A percentile compares a stretch with the other conserved stretches of the same genome.
Conservation (phyloP, 768 basidiomycete species). For the Serendipita indica region DNA sequence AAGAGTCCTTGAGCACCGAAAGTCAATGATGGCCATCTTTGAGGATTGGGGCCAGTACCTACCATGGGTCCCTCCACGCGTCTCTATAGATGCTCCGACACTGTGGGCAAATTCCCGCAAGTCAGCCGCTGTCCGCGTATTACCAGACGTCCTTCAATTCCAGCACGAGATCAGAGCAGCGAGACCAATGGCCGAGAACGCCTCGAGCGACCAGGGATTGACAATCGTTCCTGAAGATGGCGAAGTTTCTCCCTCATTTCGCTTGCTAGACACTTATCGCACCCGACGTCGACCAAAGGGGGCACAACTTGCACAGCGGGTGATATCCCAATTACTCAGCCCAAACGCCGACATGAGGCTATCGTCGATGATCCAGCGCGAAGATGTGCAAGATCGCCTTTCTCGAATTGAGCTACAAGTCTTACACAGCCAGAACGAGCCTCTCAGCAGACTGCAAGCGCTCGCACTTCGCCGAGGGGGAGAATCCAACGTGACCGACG, state of each 20-base stretch:
- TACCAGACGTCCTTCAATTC: slow-evolving; percentile 5
- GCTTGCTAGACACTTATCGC: too few relatives aligned
- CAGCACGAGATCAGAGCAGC: background rate
- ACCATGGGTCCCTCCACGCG: background rate
- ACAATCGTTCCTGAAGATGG: background rate
- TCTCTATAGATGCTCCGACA: background rate
- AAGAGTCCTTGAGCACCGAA: background rate
- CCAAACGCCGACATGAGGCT: too few relatives aligned
- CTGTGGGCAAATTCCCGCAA: background rate
- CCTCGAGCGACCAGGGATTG: background rate
- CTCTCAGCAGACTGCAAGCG: slow-evolving; percentile 1
- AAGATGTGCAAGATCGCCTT: slow-evolving; percentile 39
- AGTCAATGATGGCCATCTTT: background rate
- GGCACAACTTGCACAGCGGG: background rate
- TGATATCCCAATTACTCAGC: background rate
- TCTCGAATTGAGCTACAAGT: slow-evolving; percentile 47
- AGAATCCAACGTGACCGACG: background rate
- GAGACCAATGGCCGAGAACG: background rate
- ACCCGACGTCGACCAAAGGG: background rate
- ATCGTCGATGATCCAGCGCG: background rate
- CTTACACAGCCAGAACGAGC: slow-evolving; percentile 28
- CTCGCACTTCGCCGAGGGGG: background rate
- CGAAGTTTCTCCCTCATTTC: too few relatives aligned
- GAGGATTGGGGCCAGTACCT: background rate
- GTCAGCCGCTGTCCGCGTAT: background rate